These are phyloP conservation scores for Agarophyton chilense DNA, from an alignment of 23 red algal genomes.

Conservation along the genomic window DNA sequence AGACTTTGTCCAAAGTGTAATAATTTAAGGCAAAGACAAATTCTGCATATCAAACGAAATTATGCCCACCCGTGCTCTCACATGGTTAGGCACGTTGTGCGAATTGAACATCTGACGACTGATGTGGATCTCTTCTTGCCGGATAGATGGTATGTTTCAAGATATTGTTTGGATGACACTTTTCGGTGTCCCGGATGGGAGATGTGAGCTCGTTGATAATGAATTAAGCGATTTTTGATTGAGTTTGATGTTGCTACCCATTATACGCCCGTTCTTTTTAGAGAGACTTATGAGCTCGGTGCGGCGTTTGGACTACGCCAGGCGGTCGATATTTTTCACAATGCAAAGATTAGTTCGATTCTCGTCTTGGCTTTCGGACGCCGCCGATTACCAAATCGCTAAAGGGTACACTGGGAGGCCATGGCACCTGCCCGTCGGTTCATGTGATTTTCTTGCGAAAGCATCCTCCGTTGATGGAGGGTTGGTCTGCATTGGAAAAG, in stretches of 20 bases:
- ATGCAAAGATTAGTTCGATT: background rate
- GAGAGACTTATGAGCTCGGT: slow-evolving; percentile 57
- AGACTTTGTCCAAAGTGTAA: slow-evolving; percentile 47
- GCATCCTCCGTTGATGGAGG: slow-evolving; percentile 48
- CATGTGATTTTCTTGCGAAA: slow-evolving; percentile 42
- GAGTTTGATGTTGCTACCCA: background rate
- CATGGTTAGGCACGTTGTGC: slow-evolving; percentile 18
- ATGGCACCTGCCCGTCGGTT: slow-evolving; percentile 31
- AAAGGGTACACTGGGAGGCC: background rate
- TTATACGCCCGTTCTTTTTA: slow-evolving; percentile 34
- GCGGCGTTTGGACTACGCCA: background rate
- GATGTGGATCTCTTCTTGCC: slow-evolving; percentile 32
- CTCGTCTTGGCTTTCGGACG: slow-evolving; percentile 9
- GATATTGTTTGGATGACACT: slow-evolving; percentile 11
- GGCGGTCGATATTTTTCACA: slow-evolving; percentile 21
- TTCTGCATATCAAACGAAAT: slow-evolving; percentile 50
- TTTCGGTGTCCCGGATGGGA: background rate
- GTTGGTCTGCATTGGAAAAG: slow-evolving; percentile 1
- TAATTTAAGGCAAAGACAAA: slow-evolving; percentile 10
- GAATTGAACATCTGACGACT: slow-evolving; percentile 7
- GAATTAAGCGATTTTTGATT: slow-evolving; percentile 41
- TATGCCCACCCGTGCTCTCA: slow-evolving; percentile 51
- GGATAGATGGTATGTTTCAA: slow-evolving; percentile 65
- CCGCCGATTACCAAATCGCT: slow-evolving; percentile 7
- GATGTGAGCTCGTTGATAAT: slow-evolving; percentile 25